These are phyloP conservation scores for Lecanicillium sp. DNA, from an alignment of 2,329 filamentous ascomycete genomes.

Conservation along the genomic window DNA sequence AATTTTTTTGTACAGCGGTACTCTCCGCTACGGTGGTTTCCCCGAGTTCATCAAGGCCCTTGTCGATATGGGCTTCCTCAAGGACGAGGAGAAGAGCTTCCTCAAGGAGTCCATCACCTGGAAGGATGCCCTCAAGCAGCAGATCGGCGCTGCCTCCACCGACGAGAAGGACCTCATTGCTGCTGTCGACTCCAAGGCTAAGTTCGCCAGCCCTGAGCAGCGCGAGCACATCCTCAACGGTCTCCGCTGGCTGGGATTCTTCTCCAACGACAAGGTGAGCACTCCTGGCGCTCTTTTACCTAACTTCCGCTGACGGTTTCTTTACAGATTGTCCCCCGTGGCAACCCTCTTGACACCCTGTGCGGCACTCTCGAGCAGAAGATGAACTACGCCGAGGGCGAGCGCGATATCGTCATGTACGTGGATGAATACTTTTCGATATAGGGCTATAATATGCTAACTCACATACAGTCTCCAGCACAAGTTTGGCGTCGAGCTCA, in stretches of 20 bases:
- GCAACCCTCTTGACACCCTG: constrained; percentile 82
- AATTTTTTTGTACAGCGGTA: too few relatives aligned
- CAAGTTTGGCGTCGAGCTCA: constrained; percentile 77
- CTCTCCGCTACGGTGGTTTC: constrained; percentile 82
- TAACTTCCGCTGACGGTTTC: constrained; percentile 16
- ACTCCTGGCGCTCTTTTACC: too few relatives aligned
- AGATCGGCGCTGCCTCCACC: constrained; percentile 61
- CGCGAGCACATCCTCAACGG: too few relatives aligned
- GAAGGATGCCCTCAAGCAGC: constrained; percentile 76
- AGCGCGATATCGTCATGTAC: constrained; percentile 71
- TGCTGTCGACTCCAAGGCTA: constrained; percentile 68
- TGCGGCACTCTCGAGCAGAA: constrained; percentile 85
- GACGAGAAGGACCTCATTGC: constrained; percentile 62
- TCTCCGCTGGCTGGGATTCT: too few relatives aligned
- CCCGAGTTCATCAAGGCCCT: constrained; percentile 82
- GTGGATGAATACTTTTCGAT: constrained; percentile 13
- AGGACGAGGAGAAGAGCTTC: constrained; percentile 57
- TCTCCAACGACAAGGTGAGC: too few relatives aligned
- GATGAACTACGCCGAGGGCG: constrained; percentile 77
- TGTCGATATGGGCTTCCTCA: constrained; percentile 84
- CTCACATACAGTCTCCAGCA: constrained; percentile 50
- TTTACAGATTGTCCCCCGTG: constrained; percentile 61
- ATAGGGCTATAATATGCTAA: constrained; percentile 20
- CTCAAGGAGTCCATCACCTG: constrained; percentile 64
- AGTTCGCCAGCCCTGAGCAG: constrained; percentile 46